Conservation (phyloP, 345 rosid species). For the Physaria fendleri region DNA sequence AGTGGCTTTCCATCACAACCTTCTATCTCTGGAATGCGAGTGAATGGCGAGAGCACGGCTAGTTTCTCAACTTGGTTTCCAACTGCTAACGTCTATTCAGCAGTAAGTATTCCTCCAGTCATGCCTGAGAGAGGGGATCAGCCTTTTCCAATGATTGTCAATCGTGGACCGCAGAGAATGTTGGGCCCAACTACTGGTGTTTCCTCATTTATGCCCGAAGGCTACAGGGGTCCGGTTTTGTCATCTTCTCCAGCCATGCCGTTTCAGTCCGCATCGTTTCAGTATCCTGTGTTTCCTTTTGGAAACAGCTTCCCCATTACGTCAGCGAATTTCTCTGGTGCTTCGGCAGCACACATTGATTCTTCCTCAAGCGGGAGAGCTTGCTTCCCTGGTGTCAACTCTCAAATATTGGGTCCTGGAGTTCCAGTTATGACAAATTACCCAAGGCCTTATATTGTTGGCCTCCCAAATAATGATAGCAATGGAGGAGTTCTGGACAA, state of each 20-base stretch:
- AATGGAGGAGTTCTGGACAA: constrained; percentile 34
- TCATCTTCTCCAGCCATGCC: constrained; percentile 69
- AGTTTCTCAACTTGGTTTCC: constrained; percentile 62
- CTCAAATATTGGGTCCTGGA: constrained; percentile 56
- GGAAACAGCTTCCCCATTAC: constrained; percentile 53
- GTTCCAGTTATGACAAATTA: constrained; percentile 45
- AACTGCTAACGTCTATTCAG: constrained; percentile 45
- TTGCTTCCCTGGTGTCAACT: constrained; percentile 51
- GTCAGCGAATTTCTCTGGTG: constrained; percentile 51
- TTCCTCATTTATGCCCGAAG: constrained; percentile 48
- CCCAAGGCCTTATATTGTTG: constrained; percentile 53
- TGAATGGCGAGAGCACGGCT: constrained; percentile 45
- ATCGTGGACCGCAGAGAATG: constrained; percentile 52
- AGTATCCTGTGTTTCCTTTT: constrained; percentile 59
- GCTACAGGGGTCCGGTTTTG: constrained; percentile 58
- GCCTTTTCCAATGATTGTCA: constrained; percentile 46
- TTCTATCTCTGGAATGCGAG: constrained; percentile 38
- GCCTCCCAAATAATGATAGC: constrained; percentile 46
- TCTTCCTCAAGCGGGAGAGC: constrained; percentile 58
- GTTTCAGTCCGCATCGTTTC: constrained; percentile 53
- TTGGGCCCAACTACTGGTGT: constrained; percentile 45
- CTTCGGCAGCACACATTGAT: constrained; percentile 55
- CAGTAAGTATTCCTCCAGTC: constrained; percentile 48
- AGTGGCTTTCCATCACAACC: constrained; percentile 43
- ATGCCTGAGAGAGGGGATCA: constrained; percentile 71